Base-by-base conservation (phyloP, 495 filamentous ascomycete species). In the Aspergillus incahuasiensis region DNA sequence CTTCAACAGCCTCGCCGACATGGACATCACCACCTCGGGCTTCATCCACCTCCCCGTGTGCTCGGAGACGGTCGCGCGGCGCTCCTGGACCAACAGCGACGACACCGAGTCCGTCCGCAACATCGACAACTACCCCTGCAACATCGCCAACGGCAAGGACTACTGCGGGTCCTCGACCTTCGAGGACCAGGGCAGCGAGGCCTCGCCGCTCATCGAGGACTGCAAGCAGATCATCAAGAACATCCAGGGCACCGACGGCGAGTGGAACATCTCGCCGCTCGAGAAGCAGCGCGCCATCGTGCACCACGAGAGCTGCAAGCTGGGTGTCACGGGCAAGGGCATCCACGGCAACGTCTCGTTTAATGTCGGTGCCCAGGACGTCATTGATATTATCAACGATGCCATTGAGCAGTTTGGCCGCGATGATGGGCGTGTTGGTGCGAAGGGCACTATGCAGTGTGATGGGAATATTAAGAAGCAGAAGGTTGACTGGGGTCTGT, bases 11-110 rank as follows among this genome's bases (percentile, higher is more conserved):
- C 58, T 71, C 18, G n/a, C 44, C 20, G 54, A 63, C 7, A 18
- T 25, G 60, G 70, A 35, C 48, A 48, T 69, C 48, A 69, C 63
- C 20, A 63, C 60, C 0, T 60, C 68, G 6, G 65, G 63, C 30
- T 68, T 58, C 55, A 59, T 73, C 32, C 6, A 35, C 32, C 47
- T 75, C 2, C 68, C 72, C 24, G 66, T 71, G 0, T 72, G 71
- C 57, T 66, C 61, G 25, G 25, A 58, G 30, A 40, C 42, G 30
- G 39, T 32, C 19, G 56, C 59, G 24, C 46, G 13, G 19, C 34
- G 51, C 16, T 62, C 60, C 7, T 62, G 59, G 59, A 58, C 64
- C 30, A 57, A 50, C 4, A 42, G 43, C 11, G 34, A 54, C 11
- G 25, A 41, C n/a, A 54, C 43, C 25, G 48, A 32, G 34, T 55